Evolutionary conservation across 2,329 filamentous ascomycete genomes (phyloP), one percentile per base, ranked within the genome.

Genomic region (Cladosporium phlei): DNA sequence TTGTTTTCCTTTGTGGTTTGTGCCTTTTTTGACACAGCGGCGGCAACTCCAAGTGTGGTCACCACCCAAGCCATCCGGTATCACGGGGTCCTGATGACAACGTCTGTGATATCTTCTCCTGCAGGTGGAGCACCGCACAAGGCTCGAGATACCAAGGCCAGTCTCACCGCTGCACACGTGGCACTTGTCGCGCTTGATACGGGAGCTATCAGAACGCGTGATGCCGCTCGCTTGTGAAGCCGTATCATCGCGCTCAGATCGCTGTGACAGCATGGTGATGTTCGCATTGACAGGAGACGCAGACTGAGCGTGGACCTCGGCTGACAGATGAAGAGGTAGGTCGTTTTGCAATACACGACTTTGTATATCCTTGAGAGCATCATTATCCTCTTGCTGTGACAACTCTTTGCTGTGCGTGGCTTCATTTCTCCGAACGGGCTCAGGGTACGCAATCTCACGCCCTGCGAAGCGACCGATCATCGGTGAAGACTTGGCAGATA

Each of bases 91-190:
- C 6, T 51, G 59, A 40, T 63, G 60, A 45, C 66, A 69, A 14
- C 59, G 57, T 28, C 60, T 56, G 49, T 70, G 68, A 43, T 65
- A 70, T 5, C 51, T 50, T 19, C 59, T 57, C 4, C 46, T 46
- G 50, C 68, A 70, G 4, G 52, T 52, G n/a, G 56, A 49, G 48
- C 68, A 69, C 2, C 40, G 34, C 10, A 65, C 52, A 3, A 69
- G 51, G 5, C 56, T 55, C 35, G 65, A 60, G 16, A 52, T 56
- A 10, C 45, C 51, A 17, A 52, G 56, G 5, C 46, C 54, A 14
- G 57, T 52, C 7, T 42, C 51, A 27, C 54, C 59, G 10, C 55
- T 53, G 49, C 67, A 70, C 3, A 60, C 52, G 20, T 55, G 55
- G 50, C 67, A 69, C 38, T 35, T 51, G 47, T 37, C 55, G 50